phyloP scores from a whole-genome alignment of 163 green algal species.

The Coccomyxa subellipsoidea region DNA sequence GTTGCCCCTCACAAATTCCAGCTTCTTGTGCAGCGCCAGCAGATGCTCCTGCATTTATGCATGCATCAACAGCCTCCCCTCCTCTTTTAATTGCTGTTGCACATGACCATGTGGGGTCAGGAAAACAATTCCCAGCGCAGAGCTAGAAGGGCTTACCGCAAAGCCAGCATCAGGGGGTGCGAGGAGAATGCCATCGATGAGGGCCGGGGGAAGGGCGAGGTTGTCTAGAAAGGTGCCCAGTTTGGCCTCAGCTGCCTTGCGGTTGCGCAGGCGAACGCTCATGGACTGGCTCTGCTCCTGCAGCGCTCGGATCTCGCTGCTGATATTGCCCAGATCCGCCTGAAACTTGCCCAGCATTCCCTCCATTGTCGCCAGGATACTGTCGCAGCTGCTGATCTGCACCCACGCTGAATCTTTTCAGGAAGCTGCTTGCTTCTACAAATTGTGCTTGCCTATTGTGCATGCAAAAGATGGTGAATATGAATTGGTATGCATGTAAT shows the following conservation, averaged over 20 bases:
- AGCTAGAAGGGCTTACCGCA: not conserved
- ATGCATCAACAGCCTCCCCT: no score
- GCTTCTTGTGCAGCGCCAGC: slow-evolving; percentile 74
- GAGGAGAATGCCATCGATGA: slow-evolving; percentile 83
- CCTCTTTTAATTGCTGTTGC: not conserved
- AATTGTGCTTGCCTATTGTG: no score
- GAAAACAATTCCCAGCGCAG: not conserved
- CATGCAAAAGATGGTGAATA: no score
- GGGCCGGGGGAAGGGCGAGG: slow-evolving; percentile 73
- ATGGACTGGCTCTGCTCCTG: slow-evolving; percentile 85
- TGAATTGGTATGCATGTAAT: no score
- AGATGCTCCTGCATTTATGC: slow-evolving; percentile 52
- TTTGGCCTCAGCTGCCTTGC: slow-evolving; percentile 57
- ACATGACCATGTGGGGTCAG: not conserved
- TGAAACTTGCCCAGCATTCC: slow-evolving; percentile 83
- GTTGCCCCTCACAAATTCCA: slow-evolving; percentile 54
- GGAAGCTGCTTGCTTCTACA: no score
- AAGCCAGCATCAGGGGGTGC: slow-evolving; percentile 53
- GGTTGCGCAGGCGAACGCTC: slow-evolving; percentile 83
- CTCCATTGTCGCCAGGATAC: slow-evolving; percentile 87
- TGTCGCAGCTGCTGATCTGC: slow-evolving; percentile 88
- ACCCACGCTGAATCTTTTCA: no score
- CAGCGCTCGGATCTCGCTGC: slow-evolving; percentile 85
- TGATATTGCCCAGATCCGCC: slow-evolving; percentile 81
- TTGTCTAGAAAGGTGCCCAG: slow-evolving; percentile 83